Percentiles rank a stretch among this genome's conserved stretches.
phyloP scores from a whole-genome alignment of 2,329 filamentous ascomycete species.

The Pseudonectria foliicola region DNA sequence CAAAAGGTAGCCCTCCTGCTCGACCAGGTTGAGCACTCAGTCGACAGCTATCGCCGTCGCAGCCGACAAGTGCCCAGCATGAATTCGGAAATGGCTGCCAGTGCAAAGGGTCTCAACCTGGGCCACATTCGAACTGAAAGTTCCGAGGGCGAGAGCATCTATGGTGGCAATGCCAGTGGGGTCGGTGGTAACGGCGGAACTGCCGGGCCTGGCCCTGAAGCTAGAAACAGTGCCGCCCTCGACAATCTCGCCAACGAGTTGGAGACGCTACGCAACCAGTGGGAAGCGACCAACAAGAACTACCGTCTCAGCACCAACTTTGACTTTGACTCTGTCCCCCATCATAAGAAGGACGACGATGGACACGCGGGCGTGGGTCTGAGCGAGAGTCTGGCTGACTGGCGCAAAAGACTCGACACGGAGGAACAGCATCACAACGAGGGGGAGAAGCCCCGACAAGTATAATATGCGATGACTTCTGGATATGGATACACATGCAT shows the following conservation, averaged over 20 bases:
- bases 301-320: conserved; percentile 87
- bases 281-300: conserved; percentile 93
- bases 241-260: conserved; percentile 90
- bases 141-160: conserved; percentile 56
- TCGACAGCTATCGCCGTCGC: conserved; percentile 86
- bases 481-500: conserved; percentile 20
- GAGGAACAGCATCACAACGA: conserved; percentile 30
- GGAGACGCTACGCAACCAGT: conserved; percentile 81
- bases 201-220: conserved; percentile 42
- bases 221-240: conserved; percentile 60
- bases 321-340: conserved; percentile 61
- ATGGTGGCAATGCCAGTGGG: conserved; percentile 38
- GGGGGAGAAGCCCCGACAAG: conserved; percentile 21
- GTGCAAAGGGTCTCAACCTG: conserved; percentile 29
- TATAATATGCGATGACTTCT: conserved; percentile 16
- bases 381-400: conserved; percentile 69
- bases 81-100: conserved; percentile 36
- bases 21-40: conserved; percentile 88
- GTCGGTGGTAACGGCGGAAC: conserved; percentile 35
- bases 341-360: conserved; percentile 38
- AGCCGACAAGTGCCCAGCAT: conserved; percentile 51
- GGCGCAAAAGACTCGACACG: conserved; percentile 68
- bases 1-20: conserved; percentile 87
- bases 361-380: conserved; percentile 38
- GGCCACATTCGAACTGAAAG: conserved; percentile 48